phyloP scores from a whole-genome alignment of 2,329 filamentous ascomycete genomes.

The Tolypocladium album region DNA sequence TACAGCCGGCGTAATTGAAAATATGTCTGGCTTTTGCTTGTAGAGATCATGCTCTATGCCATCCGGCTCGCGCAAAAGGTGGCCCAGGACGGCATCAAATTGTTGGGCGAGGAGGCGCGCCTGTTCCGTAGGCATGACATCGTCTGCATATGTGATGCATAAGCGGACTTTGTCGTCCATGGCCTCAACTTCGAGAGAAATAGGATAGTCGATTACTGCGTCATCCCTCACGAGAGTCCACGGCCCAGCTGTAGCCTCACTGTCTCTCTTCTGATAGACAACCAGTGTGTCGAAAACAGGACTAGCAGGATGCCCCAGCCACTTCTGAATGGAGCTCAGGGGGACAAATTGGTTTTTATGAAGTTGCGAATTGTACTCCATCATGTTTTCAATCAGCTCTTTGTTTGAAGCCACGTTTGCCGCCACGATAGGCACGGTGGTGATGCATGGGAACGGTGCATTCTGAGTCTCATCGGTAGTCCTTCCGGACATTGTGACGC shows the following conservation, averaged over 20 bases:
- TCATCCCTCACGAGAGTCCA: constrained; percentile 58
- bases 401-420: constrained; percentile 40
- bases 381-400: constrained; percentile 50
- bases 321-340: constrained; percentile 60
- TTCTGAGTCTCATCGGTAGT: constrained; percentile 46
- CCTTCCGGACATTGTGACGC: constrained; percentile 69
- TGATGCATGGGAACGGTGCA: constrained; percentile 67
- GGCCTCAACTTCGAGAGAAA: constrained; percentile 72
- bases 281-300: constrained; percentile 76
- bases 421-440: constrained; percentile 66
- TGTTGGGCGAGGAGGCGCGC: constrained; percentile 57
- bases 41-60: constrained; percentile 27
- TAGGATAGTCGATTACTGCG: constrained; percentile 62
- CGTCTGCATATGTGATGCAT: constrained; percentile 53
- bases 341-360: constrained; percentile 63
- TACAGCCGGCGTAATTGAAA: constrained; percentile 57
- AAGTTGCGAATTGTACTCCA: constrained; percentile 52
- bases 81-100: constrained; percentile 54
- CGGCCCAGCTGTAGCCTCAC: constrained; percentile 13
- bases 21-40: constrained; percentile 24
- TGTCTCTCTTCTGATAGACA: constrained; percentile 59
- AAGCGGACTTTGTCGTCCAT: constrained; percentile 39
- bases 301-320: constrained; percentile 53
- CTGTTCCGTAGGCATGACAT: constrained; percentile 58
- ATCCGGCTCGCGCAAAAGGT: constrained; percentile 42